phyloP scores from a whole-genome alignment of 129 eudicot genomes.

The Oenanthe sinensis region DNA sequence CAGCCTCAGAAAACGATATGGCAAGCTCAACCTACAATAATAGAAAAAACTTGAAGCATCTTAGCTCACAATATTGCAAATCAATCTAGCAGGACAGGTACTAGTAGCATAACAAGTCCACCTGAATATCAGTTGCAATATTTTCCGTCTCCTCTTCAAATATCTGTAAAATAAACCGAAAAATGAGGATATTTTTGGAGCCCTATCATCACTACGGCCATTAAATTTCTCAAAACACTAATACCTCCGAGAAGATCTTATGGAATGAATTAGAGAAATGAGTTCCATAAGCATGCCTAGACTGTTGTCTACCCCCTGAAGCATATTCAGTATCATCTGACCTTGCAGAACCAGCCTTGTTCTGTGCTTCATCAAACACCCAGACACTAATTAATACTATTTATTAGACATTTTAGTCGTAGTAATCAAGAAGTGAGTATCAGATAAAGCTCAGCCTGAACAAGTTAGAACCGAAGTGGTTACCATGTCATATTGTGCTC shows the following conservation, averaged over 20 bases:
- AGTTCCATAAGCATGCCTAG: slow-evolving; percentile 37
- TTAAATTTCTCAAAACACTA: slow-evolving; percentile 8
- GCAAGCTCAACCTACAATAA: slow-evolving; percentile 60
- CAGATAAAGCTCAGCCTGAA: background rate
- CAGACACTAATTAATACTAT: background rate
- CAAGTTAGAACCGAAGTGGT: slow-evolving; percentile 9
- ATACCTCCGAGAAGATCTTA: slow-evolving; percentile 85
- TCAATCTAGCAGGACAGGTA: slow-evolving; percentile 4
- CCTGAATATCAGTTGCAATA: slow-evolving; percentile 68
- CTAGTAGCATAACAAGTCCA: slow-evolving; percentile 11
- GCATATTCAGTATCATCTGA: slow-evolving; percentile 30
- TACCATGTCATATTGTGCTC: slow-evolving; percentile 85
- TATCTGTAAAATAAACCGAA: slow-evolving; percentile 38
- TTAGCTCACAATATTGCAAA: slow-evolving; percentile 3
- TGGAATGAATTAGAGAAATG: slow-evolving; percentile 82
- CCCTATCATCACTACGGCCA: background rate
- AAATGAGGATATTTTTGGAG: background rate
- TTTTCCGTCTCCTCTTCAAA: slow-evolving; percentile 56
- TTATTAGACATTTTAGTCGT: background rate
- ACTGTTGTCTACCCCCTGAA: slow-evolving; percentile 32
- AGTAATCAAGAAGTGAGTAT: slow-evolving; percentile 3
- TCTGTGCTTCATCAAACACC: slow-evolving; percentile 18
- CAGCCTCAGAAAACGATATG: slow-evolving; percentile 83
- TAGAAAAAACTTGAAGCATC: slow-evolving; percentile 6
- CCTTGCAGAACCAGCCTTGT: slow-evolving; percentile 28